A percentile compares a stretch with the other conserved stretches of the same genome.
Evolutionary conservation across 208 protist species (phyloP).

Genomic region (Wallacemonas rigidus): DNA sequence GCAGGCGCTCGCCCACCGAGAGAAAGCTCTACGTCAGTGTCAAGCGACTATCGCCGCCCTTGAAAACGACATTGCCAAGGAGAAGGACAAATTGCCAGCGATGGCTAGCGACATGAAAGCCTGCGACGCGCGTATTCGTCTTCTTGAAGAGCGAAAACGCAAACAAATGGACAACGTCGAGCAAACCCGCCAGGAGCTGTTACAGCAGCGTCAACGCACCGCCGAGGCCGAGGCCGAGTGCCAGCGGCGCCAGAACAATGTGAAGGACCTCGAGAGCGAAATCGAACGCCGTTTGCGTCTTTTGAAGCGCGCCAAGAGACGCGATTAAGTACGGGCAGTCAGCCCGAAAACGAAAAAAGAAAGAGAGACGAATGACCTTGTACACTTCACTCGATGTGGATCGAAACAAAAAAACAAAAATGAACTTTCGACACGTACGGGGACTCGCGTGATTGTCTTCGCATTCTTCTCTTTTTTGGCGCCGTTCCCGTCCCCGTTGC

Average conservation of each 20-base stretch:
- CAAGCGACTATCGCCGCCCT: slow-evolving; percentile 18
- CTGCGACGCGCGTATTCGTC: slow-evolving; percentile 25
- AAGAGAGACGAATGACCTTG: too few relatives aligned
- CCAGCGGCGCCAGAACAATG: slow-evolving; percentile 32
- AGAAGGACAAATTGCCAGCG: slow-evolving; percentile 3
- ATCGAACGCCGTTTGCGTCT: slow-evolving; percentile 29
- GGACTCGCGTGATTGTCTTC: not conserved
- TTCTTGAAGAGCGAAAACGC: slow-evolving; percentile 48
- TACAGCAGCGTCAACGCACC: slow-evolving; percentile 28
- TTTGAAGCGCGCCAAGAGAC: slow-evolving; percentile 13
- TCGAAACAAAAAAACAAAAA: slow-evolving; percentile 19
- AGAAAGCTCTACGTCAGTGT: slow-evolving; percentile 20
- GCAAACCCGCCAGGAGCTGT: slow-evolving; percentile 45
- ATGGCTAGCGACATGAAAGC: slow-evolving; percentile 27
- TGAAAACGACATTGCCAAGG: slow-evolving; percentile 5
- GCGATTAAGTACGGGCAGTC: not conserved
- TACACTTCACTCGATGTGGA: too few relatives aligned
- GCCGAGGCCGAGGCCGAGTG: slow-evolving; percentile 33
- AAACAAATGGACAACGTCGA: slow-evolving; percentile 70
- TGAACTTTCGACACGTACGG: not conserved
- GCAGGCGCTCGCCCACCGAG: slow-evolving; percentile 12
- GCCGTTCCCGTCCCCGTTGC: not conserved
- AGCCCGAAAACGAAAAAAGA: not conserved
- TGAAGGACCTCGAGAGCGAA: slow-evolving; percentile 40
- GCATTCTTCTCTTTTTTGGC: not conserved